phyloP scores from a whole-genome alignment of 1,139 yeast genomes.

The Schizosaccharomyces versatilis region DNA sequence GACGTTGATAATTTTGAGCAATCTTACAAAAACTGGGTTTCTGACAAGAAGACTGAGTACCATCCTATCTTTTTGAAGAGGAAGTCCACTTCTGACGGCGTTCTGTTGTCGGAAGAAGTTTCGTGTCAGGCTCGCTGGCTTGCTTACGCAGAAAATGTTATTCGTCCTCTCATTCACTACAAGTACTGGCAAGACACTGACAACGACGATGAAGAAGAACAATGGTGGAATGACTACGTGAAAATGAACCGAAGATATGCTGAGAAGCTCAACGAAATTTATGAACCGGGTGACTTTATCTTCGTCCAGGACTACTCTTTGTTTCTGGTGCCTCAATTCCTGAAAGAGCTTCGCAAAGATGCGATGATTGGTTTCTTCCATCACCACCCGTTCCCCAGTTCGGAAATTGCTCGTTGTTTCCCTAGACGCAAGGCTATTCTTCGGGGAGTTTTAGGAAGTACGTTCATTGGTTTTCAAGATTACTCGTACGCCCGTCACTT shows the following conservation, averaged over 20 bases:
- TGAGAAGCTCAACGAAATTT: conserved; percentile 46
- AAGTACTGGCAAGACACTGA: conserved; percentile 36
- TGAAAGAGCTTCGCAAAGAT: conserved; percentile 61
- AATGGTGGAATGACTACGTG: conserved; percentile 84
- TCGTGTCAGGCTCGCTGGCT: conserved; percentile 41
- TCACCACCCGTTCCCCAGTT: conserved; percentile 84
- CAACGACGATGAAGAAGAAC: conserved; percentile 46
- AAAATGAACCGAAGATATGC: conserved; percentile 78
- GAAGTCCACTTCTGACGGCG: background rate
- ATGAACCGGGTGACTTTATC: conserved; percentile 74
- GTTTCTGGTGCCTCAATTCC: conserved; percentile 60
- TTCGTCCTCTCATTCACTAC: conserved; percentile 92
- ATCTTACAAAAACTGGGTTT: background rate
- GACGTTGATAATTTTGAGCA: background rate
- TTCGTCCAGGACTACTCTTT: conserved; percentile 92
- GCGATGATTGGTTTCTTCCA: conserved; percentile 65
- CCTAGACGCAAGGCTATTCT: conserved; percentile 61
- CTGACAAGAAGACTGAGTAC: background rate
- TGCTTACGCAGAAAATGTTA: conserved; percentile 62
- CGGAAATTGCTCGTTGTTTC: conserved; percentile 79
- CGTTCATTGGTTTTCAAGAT: conserved; percentile 67
- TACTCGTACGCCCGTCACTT: conserved; percentile 76
- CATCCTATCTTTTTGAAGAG: background rate
- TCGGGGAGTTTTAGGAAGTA: conserved; percentile 82
- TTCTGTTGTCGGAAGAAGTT: background rate